A percentile compares a stretch with the other conserved stretches of the same genome.
Evolutionary conservation across 2,329 filamentous ascomycete species (phyloP).

Genomic region (Nigrospora oryzae): DNA sequence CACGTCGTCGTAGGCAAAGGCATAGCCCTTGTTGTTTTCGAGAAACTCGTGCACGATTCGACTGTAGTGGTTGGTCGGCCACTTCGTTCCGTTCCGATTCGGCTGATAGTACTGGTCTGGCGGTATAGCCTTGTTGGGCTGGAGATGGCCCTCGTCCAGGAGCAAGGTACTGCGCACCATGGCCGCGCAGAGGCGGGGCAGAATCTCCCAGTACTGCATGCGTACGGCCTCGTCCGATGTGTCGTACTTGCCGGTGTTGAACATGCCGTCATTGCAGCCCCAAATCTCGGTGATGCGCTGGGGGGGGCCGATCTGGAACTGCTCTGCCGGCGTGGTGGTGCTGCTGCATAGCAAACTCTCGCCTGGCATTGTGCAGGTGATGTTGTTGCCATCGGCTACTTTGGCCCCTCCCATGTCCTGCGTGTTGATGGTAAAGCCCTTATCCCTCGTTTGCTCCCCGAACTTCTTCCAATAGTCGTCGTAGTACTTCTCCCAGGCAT

Average conservation of each 20-base stretch:
- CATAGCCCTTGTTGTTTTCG: slow-evolving; percentile 52
- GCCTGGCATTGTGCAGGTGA: slow-evolving; percentile 8
- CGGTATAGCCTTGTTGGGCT: slow-evolving; percentile 20
- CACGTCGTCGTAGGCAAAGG: slow-evolving; percentile 63
- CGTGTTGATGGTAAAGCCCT: slow-evolving; percentile 30
- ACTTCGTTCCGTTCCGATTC: not conserved
- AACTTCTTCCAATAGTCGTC: slow-evolving; percentile 33
- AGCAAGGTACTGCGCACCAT: slow-evolving; percentile 38
- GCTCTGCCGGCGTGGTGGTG: not conserved
- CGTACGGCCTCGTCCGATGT: slow-evolving; percentile 15
- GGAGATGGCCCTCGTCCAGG: slow-evolving; percentile 32
- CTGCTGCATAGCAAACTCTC: not conserved
- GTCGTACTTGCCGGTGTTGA: slow-evolving; percentile 31
- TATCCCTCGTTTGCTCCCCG: slow-evolving; percentile 30
- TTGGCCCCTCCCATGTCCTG: slow-evolving; percentile 30
- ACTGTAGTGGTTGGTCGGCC: slow-evolving; percentile 46
- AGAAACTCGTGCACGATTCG: slow-evolving; percentile 53
- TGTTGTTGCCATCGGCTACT: slow-evolving; percentile 32
- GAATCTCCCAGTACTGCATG: slow-evolving; percentile 12
- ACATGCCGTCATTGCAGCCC: slow-evolving; percentile 41
- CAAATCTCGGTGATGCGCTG: slow-evolving; percentile 37
- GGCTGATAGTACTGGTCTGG: slow-evolving; percentile 30
- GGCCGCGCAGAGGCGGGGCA: slow-evolving; percentile 40
- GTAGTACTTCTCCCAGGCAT: slow-evolving; percentile 22
- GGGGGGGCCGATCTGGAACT: not conserved